A percentile compares a stretch with the other conserved stretches of the same genome.
Evolutionary conservation across 2,329 filamentous ascomycete genomes (phyloP).

Genomic region (Clarireedia homoeocarpa): DNA sequence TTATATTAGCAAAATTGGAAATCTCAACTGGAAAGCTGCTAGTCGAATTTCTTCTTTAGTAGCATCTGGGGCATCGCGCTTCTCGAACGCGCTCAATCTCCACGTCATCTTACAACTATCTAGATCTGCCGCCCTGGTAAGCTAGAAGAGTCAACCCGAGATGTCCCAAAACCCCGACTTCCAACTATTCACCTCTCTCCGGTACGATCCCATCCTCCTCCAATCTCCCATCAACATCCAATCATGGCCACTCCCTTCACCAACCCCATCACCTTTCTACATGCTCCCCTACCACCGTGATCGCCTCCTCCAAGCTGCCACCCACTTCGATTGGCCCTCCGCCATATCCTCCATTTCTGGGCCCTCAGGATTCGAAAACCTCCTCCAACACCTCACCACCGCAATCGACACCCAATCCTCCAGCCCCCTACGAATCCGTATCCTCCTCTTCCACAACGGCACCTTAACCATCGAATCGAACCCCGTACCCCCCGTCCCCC

Average conservation of each 20-base stretch:
- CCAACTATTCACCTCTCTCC: slow-evolving; percentile 61
- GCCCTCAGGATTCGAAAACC: slow-evolving; percentile 35
- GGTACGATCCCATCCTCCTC: slow-evolving; percentile 56
- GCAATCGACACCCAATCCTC: slow-evolving; percentile 23
- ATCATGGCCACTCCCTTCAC: slow-evolving; percentile 37
- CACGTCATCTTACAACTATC: too few species aligned
- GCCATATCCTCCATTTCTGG: slow-evolving; percentile 40
- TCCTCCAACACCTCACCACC: slow-evolving; percentile 35
- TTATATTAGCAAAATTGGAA: too few species aligned
- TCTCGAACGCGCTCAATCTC: too few species aligned
- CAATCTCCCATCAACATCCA: slow-evolving; percentile 22
- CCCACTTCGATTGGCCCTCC: slow-evolving; percentile 45
- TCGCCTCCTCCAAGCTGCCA: slow-evolving; percentile 60
- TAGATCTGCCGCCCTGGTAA: too few species aligned
- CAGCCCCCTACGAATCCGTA: slow-evolving; percentile 42
- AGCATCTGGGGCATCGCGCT: too few species aligned
- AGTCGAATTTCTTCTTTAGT: too few species aligned
- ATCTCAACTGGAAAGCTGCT: too few species aligned
- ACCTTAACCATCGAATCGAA: slow-evolving; percentile 36
- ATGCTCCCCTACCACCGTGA: slow-evolving; percentile 74
- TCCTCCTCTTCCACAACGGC: slow-evolving; percentile 46
- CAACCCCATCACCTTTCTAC: slow-evolving; percentile 56
- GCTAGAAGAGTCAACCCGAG: background rate
- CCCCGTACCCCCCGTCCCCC: slow-evolving; percentile 32
- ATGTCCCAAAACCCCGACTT: slow-evolving; percentile 35